Conservation (phyloP, 169 alveolate genomes). For the Plasmodium adleri region DNA sequence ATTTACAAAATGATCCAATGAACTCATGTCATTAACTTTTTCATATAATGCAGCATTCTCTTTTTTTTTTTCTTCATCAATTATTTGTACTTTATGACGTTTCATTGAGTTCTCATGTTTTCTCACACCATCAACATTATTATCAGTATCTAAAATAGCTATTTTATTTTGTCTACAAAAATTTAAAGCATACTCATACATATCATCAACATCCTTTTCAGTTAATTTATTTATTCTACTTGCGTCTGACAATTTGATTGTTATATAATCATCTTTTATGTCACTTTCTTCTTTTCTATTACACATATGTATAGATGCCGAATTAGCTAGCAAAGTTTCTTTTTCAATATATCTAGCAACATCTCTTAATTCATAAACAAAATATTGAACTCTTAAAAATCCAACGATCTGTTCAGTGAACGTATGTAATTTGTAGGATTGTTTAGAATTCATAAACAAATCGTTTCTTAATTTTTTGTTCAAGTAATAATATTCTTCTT, state of each 20-base stretch:
- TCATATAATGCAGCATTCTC: not conserved
- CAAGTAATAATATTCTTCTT: not conserved
- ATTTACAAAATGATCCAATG: no score
- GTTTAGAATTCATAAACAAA: constrained; percentile 13
- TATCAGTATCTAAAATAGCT: constrained; percentile 11
- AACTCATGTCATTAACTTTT: not conserved
- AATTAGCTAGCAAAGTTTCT: no score
- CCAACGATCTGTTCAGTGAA: constrained; percentile 24
- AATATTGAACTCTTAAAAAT: constrained; percentile 46
- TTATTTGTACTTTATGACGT: not conserved
- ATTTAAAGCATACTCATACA: constrained; percentile 41
- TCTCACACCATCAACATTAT: not conserved
- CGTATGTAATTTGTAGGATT: constrained; percentile 10
- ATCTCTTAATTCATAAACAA: constrained; percentile 35
- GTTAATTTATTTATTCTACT: no score
- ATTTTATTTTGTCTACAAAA: constrained; percentile 56
- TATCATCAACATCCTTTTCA: not conserved
- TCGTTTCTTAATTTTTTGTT: constrained; percentile 8
- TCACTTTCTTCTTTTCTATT: no score
- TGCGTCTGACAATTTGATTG: no score
- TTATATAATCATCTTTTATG: no score
- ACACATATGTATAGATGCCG: no score
- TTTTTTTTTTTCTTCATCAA: not conserved
- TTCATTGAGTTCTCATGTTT: not conserved
- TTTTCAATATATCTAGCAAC: no score